A percentile compares a stretch with the other conserved stretches of the same genome.
Evolutionary conservation across 768 basidiomycete species (phyloP).

Genomic region (Mycena polygramma): DNA sequence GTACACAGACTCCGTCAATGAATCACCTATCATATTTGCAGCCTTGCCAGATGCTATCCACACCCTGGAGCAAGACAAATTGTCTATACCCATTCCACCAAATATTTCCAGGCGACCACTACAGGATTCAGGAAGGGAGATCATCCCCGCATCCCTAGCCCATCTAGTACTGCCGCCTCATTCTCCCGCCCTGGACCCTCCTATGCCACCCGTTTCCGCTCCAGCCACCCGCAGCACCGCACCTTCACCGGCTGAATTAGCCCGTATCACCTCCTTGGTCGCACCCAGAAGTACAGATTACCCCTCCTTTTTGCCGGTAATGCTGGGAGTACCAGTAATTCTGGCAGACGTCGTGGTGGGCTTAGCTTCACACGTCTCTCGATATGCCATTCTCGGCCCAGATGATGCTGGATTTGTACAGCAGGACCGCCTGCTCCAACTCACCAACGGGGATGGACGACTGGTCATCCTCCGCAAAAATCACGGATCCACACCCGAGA

Average conservation of each 20-base stretch:
- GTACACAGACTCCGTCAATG: too few relatives aligned
- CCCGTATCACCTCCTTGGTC: too few relatives aligned
- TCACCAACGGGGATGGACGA: neutral
- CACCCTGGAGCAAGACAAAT: too few relatives aligned
- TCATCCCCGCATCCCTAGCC: too few relatives aligned
- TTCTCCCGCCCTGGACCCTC: too few relatives aligned
- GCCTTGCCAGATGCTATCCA: too few relatives aligned
- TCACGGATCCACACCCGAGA: neutral
- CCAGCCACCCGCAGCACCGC: neutral
- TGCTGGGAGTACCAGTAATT: neutral
- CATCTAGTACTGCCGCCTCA: too few relatives aligned
- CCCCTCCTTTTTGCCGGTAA: neutral
- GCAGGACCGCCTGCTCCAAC: neutral
- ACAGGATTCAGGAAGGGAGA: too few relatives aligned
- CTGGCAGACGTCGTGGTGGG: neutral
- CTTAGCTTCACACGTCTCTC: neutral
- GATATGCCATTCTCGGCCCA: neutral
- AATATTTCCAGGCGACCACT: too few relatives aligned
- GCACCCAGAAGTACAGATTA: neutral
- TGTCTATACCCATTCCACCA: too few relatives aligned
- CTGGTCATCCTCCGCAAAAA: neutral
- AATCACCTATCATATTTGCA: too few relatives aligned
- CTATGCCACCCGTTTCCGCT: too few relatives aligned
- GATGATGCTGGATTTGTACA: neutral
- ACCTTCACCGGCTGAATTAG: neutral